Conservation (phyloP, 1,284 basidiomycete species). For the Calocybe gambosa region DNA sequence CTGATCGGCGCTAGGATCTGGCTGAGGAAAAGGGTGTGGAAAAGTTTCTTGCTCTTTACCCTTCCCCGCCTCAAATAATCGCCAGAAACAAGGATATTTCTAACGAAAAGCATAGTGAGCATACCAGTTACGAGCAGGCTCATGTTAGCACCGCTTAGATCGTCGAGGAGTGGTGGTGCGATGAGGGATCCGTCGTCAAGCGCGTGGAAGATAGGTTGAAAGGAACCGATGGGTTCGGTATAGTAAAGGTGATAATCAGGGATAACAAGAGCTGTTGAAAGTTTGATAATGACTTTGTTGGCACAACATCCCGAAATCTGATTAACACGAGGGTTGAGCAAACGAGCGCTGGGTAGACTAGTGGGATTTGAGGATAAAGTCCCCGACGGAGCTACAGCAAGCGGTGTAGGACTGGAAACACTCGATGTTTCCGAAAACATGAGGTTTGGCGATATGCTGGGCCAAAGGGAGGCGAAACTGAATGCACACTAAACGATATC, state of each 20-base stretch:
- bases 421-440: constrained; percentile 19
- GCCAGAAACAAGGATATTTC: constrained; percentile 47
- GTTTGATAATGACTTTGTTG: constrained; percentile 40
- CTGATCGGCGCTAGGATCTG: constrained; percentile 48
- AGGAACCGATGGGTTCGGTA: constrained; percentile 34
- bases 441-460: constrained; percentile 2
- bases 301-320: constrained; percentile 26
- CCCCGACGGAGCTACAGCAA: constrained; percentile 11
- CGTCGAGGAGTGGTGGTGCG: constrained; percentile 38
- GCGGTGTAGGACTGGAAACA: constrained; percentile 16
- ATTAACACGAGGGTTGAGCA: constrained; percentile 26
- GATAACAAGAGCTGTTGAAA: constrained; percentile 46
- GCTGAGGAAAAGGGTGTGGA: constrained; percentile 48
- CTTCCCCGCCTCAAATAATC: constrained; percentile 48
- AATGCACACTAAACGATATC: constrained; percentile 1
- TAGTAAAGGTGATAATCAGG: constrained; percentile 44
- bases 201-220: constrained; percentile 42
- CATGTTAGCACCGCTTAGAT: constrained; percentile 36
- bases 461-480: constrained; percentile 2
- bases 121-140: constrained; percentile 43
- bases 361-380: constrained; percentile 13
- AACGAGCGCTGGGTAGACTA: constrained; percentile 14
- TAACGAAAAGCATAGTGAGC: constrained; percentile 45
- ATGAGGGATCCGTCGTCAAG: constrained; percentile 56
- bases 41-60: constrained; percentile 58